phyloP scores from a whole-genome alignment of 192 early-diverging fungal species.

The Rhizoclosmatium globosum region DNA sequence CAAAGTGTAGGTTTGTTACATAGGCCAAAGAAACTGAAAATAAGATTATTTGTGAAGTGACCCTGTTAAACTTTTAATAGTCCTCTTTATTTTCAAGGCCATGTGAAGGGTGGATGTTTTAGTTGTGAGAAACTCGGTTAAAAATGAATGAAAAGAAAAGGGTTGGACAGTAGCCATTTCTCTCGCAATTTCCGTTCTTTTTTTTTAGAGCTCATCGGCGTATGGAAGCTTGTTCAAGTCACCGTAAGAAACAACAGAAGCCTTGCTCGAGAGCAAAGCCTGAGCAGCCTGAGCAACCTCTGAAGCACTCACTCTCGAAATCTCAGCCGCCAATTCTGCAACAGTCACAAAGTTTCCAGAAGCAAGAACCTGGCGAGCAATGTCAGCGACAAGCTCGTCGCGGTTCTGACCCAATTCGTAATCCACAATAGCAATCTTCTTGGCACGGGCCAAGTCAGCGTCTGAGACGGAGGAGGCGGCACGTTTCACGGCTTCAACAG shows the following conservation, averaged over 20 bases:
- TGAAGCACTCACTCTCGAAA: slow-evolving; percentile 65
- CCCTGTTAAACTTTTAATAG: too few species aligned
- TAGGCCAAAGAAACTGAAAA: too few species aligned
- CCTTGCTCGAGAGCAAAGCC: slow-evolving; percentile 70
- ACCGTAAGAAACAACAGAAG: slow-evolving; percentile 82
- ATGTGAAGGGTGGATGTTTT: background rate
- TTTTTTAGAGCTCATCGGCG: slow-evolving; percentile 73
- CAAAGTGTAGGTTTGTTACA: too few species aligned
- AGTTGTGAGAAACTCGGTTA: background rate
- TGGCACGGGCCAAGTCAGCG: slow-evolving; percentile 50
- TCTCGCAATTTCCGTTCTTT: background rate
- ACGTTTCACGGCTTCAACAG: slow-evolving; percentile 53
- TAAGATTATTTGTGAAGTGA: too few species aligned
- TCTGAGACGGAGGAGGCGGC: slow-evolving; percentile 43
- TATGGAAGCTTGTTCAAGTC: slow-evolving; percentile 77
- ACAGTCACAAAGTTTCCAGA: slow-evolving; percentile 48
- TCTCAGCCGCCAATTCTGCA: slow-evolving; percentile 65
- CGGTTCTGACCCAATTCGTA: slow-evolving; percentile 46
- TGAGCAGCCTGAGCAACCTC: slow-evolving; percentile 71
- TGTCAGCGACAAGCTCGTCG: slow-evolving; percentile 39
- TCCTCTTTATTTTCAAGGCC: background rate
- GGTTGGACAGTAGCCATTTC: background rate
- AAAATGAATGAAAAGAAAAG: background rate
- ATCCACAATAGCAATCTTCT: slow-evolving; percentile 61
- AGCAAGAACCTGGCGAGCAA: slow-evolving; percentile 45